Evolutionary conservation across 176 grass and related monocot species (phyloP).

Genomic region (Hyparrhenia diplandra): DNA sequence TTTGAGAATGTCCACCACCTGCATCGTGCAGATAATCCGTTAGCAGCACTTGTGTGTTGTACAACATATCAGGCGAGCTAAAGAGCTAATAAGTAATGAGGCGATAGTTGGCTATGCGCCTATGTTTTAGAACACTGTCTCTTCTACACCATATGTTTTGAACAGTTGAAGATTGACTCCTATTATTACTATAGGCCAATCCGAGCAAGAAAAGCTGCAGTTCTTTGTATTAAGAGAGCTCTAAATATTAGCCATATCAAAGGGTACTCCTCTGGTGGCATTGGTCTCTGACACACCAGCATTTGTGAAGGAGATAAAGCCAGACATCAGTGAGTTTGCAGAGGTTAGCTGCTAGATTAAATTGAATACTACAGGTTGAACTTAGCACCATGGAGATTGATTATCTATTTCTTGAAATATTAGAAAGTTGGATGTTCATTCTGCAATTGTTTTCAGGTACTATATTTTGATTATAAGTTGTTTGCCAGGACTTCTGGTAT

Average conservation of each 20-base stretch:
- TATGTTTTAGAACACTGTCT: background rate
- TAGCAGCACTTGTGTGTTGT: background rate
- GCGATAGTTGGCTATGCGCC: background rate
- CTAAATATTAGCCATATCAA: slow-evolving; percentile 37
- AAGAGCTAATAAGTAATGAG: background rate
- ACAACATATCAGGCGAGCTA: background rate
- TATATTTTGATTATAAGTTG: slow-evolving; percentile 79
- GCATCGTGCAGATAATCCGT: background rate
- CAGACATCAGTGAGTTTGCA: slow-evolving; percentile 67
- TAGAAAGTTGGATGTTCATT: background rate
- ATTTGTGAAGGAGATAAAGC: slow-evolving; percentile 68
- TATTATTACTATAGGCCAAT: slow-evolving; percentile 53
- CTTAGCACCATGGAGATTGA: background rate
- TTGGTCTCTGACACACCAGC: slow-evolving; percentile 81
- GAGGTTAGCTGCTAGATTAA: slow-evolving; percentile 55
- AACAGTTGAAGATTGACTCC: slow-evolving; percentile 16
- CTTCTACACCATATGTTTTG: background rate
- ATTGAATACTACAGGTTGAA: background rate
- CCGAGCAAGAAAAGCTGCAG: slow-evolving; percentile 73
- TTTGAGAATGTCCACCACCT: background rate
- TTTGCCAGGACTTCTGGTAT: slow-evolving; percentile 41
- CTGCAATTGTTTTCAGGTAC: slow-evolving; percentile 38
- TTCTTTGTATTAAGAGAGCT: slow-evolving; percentile 77
- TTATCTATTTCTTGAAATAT: background rate
- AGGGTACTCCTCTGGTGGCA: slow-evolving; percentile 46